A percentile compares a stretch with the other conserved stretches of the same genome.
Conservation (phyloP, 2,329 filamentous ascomycete genomes). For the Trichoderma polysporum region DNA sequence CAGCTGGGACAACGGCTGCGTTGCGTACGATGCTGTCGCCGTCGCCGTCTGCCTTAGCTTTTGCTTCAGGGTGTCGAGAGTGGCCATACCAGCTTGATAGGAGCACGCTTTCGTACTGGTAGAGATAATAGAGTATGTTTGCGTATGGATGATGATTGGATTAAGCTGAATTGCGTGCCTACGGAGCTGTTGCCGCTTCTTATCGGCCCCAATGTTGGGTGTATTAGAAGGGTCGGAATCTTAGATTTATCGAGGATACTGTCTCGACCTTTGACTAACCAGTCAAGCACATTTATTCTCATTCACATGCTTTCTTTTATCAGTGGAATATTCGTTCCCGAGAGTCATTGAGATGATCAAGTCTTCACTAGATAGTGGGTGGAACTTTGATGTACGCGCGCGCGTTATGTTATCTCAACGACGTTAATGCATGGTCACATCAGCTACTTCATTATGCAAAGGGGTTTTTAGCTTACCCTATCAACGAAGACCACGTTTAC, state of each 20-base stretch:
- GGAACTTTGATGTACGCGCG: not conserved
- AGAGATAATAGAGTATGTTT: not conserved
- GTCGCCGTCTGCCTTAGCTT: constrained; percentile 6
- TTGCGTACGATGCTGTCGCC: constrained; percentile 27
- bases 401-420: not conserved
- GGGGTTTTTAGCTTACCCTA: not conserved
- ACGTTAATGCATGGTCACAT: not conserved
- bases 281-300: not conserved
- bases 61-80: constrained; percentile 11
- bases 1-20: constrained; percentile 42
- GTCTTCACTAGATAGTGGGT: not conserved
- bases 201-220: not conserved
- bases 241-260: not conserved
- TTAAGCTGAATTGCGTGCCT: not conserved
- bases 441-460: not conserved
- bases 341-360: not conserved
- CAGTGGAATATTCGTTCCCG: not conserved
- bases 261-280: not conserved
- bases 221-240: not conserved
- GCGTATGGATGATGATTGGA: not conserved
- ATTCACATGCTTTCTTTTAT: not conserved
- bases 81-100: not conserved
- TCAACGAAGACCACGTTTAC: not conserved
- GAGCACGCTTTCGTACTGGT: not conserved
- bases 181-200: not conserved